Conservation (phyloP, 2,329 filamentous ascomycete species). For the Colletotrichum scovillei region DNA sequence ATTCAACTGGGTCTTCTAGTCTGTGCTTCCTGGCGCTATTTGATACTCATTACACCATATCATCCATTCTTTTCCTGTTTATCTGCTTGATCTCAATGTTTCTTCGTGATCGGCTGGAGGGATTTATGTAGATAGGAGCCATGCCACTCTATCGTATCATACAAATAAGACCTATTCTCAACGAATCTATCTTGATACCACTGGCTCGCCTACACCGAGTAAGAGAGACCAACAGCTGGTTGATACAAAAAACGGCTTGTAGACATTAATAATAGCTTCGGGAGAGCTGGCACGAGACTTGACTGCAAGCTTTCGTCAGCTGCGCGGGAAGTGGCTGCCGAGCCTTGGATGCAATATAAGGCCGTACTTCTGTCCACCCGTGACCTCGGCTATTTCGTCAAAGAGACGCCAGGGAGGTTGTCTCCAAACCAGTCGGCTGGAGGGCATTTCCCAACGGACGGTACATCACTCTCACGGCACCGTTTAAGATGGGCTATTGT, state of each 20-base stretch:
- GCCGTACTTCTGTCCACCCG: background rate
- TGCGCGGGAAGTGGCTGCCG: background rate
- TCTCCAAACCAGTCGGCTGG: background rate
- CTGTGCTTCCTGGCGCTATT: background rate
- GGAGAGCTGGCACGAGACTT: constrained; percentile 13
- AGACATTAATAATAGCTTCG: background rate
- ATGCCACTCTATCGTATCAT: background rate
- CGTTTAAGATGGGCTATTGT: background rate
- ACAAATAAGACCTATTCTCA: background rate
- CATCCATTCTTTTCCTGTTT: background rate
- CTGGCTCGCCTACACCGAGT: background rate
- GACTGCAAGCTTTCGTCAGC: background rate
- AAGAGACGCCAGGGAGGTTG: background rate
- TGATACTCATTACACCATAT: background rate
- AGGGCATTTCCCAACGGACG: background rate
- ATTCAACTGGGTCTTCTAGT: constrained; percentile 73
- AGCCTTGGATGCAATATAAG: background rate
- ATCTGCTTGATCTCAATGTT: background rate
- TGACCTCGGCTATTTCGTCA: too few species aligned
- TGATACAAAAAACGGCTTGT: background rate
- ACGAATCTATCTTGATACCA: background rate
- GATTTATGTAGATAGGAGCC: background rate
- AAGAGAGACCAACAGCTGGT: background rate
- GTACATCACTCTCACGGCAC: background rate
- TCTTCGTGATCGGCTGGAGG: background rate